These are phyloP conservation scores for Xylaria flabelliformis DNA, from an alignment of 495 filamentous ascomycete genomes.

Conservation along the genomic window DNA sequence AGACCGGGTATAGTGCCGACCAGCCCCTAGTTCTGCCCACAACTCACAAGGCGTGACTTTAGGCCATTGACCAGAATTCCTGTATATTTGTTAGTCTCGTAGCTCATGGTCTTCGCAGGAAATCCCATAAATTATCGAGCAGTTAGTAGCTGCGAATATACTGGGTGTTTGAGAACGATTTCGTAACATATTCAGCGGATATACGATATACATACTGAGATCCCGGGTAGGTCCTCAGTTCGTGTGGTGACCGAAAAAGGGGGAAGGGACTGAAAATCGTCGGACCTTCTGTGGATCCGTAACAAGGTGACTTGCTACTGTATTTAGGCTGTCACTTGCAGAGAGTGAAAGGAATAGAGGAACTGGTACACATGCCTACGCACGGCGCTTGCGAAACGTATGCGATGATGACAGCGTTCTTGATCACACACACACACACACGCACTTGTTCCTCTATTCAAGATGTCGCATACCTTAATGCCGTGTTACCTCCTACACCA, in stretches of 20 bases:
- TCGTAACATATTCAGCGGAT: neutral
- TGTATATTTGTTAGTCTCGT: neutral
- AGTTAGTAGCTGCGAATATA: neutral
- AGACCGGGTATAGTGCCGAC: slow-evolving; percentile 18
- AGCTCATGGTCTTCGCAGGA: neutral
- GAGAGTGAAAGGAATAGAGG: slow-evolving; percentile 14
- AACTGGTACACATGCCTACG: neutral
- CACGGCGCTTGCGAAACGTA: slow-evolving; percentile 12
- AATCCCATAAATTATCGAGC: neutral
- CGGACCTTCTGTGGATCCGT: slow-evolving; percentile 29
- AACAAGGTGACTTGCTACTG: slow-evolving; percentile 27
- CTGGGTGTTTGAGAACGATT: neutral
- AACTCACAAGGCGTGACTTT: neutral
- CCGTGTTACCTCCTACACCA: slow-evolving; percentile 19
- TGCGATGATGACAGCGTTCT: slow-evolving; percentile 21
- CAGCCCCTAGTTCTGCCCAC: slow-evolving; percentile 9
- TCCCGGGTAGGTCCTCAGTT: neutral
- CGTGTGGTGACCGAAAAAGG: slow-evolving; percentile 8
- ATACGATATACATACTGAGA: neutral
- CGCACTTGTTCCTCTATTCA: slow-evolving; percentile 3
- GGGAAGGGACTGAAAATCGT: slow-evolving; percentile 19
- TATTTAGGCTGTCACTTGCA: slow-evolving; percentile 45
- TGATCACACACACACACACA: neutral
- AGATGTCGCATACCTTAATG: slow-evolving; percentile 9
- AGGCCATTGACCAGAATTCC: slow-evolving; percentile 4